Evolutionary conservation across 2,329 filamentous ascomycete species (phyloP), one percentile per base, ranked within the genome.

Genomic region (Arthroderma sp.): DNA sequence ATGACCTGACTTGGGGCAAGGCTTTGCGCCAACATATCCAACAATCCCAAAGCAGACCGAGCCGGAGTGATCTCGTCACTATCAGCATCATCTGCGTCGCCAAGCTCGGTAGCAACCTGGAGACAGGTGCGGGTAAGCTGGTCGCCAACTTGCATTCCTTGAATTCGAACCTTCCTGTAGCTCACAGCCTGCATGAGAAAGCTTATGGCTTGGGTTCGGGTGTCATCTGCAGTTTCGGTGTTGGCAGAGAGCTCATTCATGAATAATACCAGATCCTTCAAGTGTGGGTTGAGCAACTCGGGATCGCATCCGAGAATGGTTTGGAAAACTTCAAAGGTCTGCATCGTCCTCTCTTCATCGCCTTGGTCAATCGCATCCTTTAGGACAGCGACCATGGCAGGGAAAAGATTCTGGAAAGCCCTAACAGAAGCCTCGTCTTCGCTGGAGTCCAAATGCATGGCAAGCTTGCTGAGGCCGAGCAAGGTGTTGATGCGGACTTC

Each of bases 311-410:
- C 84, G 44, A 98, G 77, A 57, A 95, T 81, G 42, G 85, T 91
- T 71, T 96, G 91, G 76, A 96, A 94, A 53, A 94, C 87, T 62
- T 96, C 91, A 56, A 96, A 98, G 28, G 86, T 79, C 60, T 89
- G 81, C 72, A 89, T 85, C 55, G 84, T 81, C 61, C 83, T 82
- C 60, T 94, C 88, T 55, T 95, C 88, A 55, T 95, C 83, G 46
- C 77, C 76, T 46, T 76, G 75, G 55, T 86, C 77, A 47, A 96
- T 83, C 28, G 84, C 78, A 50, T 81, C 75, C 73, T 94, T 91
- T 53, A 96, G 74, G 7, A 95, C 85, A 51, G 80, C 77, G 48
- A 96, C 89, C 82, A 96, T 91, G 56, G 78, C 69, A 7, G 91
- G 89, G 48, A 96, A 75, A 45, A 91, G 78, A 52, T 75, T 72